Evolutionary conservation across 768 basidiomycete species (phyloP).

Genomic region (Mycena epipterygia): DNA sequence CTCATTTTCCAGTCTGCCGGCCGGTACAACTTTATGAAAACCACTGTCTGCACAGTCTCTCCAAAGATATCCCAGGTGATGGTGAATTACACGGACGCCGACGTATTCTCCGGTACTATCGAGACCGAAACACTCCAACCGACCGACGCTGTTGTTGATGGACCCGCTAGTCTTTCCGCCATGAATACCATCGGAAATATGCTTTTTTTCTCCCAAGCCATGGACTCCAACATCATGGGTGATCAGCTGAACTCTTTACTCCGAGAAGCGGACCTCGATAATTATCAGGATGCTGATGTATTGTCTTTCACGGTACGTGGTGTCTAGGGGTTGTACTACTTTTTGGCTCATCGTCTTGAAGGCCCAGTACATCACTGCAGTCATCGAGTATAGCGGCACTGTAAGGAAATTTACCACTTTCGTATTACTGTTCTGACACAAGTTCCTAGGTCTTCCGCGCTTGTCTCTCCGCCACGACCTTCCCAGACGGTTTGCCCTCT

Average conservation of each 20-base stretch:
- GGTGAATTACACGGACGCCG: neutral
- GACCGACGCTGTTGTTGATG: neutral
- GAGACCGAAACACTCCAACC: neutral
- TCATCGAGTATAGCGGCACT: constrained; percentile 4
- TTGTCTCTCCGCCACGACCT: constrained; percentile 1
- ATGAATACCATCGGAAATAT: neutral
- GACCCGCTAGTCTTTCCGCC: neutral
- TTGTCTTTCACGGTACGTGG: neutral
- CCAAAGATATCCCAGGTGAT: neutral
- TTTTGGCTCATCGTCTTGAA: neutral
- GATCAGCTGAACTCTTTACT: neutral
- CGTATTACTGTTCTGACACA: neutral
- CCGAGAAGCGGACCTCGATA: neutral
- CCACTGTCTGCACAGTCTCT: constrained; percentile 3
- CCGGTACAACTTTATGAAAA: neutral
- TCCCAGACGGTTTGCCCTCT: too few species aligned
- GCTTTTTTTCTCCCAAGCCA: neutral
- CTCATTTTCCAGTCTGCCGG: neutral
- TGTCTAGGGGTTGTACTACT: neutral
- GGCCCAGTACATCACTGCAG: neutral
- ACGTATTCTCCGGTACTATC: neutral
- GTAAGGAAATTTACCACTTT: neutral
- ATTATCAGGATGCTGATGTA: neutral
- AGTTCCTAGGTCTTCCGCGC: constrained; percentile 2
- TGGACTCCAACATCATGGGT: neutral